Conservation (phyloP, 2,329 filamentous ascomycete genomes). For the Colletotrichum aenigma region DNA sequence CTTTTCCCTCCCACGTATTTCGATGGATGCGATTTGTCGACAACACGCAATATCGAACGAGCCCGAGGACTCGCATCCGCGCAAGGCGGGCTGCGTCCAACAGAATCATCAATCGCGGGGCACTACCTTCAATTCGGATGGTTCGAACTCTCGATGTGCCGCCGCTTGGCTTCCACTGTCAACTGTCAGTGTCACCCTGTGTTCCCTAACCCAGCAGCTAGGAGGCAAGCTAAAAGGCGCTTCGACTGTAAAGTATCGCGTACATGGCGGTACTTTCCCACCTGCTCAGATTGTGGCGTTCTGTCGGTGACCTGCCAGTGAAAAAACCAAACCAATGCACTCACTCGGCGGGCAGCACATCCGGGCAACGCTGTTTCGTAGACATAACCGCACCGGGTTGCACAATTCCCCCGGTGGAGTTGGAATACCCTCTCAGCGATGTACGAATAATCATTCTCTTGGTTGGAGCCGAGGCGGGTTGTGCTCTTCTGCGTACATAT, state of each 20-base stretch:
- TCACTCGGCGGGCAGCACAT: not conserved
- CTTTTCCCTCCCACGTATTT: not conserved
- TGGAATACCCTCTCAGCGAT: not conserved
- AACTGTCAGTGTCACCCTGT: not conserved
- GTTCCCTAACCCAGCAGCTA: conserved; percentile 1
- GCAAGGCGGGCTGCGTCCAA: not conserved
- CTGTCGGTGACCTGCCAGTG: not conserved
- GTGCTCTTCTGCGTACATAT: not conserved
- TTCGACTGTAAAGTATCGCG: not conserved
- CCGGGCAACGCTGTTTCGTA: not conserved
- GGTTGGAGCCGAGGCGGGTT: not conserved
- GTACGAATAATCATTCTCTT: not conserved
- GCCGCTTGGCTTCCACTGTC: not conserved
- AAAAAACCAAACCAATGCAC: not conserved
- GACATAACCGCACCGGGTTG: not conserved
- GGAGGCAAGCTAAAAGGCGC: not conserved
- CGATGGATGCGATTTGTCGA: not conserved
- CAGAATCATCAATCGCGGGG: not conserved
- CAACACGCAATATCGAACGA: not conserved
- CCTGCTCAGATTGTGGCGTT: not conserved
- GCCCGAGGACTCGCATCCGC: not conserved
- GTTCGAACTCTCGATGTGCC: not conserved
- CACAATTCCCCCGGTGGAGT: not conserved
- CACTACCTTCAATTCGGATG: not conserved
- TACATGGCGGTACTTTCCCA: not conserved